phyloP scores from a whole-genome alignment of 805 yeast species.

The Yarrowia sp. region DNA sequence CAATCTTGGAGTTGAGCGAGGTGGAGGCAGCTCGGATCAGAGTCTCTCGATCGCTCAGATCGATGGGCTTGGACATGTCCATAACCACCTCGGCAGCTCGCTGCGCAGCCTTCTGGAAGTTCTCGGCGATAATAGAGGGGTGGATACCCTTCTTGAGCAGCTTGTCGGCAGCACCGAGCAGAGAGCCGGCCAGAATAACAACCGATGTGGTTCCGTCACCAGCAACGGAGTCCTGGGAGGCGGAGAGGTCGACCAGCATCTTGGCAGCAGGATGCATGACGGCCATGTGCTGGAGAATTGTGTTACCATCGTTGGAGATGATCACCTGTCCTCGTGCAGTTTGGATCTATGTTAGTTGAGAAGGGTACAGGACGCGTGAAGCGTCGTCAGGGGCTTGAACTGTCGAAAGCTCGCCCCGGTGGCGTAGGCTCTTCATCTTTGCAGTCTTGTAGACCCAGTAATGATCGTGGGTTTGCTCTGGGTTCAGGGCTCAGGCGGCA shows the following conservation, averaged over 20 bases:
- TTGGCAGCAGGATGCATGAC: slow-evolving; percentile 98
- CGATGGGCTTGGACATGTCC: slow-evolving; percentile 80
- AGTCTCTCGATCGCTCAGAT: slow-evolving; percentile 76
- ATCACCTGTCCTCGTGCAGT: slow-evolving; percentile 89
- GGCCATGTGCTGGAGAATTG: slow-evolving; percentile 95
- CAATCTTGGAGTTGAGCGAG: slow-evolving; percentile 91
- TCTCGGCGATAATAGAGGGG: slow-evolving; percentile 91
- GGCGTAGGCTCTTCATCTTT: no score
- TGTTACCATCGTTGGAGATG: slow-evolving; percentile 97
- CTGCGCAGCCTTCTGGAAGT: slow-evolving; percentile 83
- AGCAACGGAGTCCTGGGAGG: slow-evolving; percentile 98
- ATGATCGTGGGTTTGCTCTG: no score
- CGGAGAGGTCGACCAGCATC: slow-evolving; percentile 95
- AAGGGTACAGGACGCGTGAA: background rate
- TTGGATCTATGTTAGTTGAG: slow-evolving; percentile 43
- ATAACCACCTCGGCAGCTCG: slow-evolving; percentile 77
- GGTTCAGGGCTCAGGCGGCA: background rate
- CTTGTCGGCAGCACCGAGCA: slow-evolving; percentile 92
- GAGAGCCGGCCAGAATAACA: slow-evolving; percentile 90
- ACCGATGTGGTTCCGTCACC: slow-evolving; percentile 99
- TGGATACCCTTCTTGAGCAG: slow-evolving; percentile 84
- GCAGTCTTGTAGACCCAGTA: no score
- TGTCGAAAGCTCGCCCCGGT: no score
- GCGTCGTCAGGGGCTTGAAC: no score
- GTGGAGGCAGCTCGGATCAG: slow-evolving; percentile 91